These are phyloP conservation scores for Penicillium pulvis DNA, from an alignment of 495 filamentous ascomycete genomes.

Conservation along the genomic window DNA sequence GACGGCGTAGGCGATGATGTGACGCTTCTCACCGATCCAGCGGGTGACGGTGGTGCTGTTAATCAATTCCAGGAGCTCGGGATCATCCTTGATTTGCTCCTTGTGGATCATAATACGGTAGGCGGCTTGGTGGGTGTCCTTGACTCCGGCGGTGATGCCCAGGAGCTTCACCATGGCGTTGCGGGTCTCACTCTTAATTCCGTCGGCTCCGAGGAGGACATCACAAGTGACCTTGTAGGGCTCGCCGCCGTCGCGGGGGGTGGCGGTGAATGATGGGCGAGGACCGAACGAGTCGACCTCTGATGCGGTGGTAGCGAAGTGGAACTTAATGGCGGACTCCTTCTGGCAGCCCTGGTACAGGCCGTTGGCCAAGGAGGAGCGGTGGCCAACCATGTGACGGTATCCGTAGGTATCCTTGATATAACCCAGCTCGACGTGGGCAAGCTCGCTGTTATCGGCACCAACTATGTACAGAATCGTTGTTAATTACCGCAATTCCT, in stretches of 20 bases:
- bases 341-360: constrained; percentile 67
- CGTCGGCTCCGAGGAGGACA: constrained; percentile 70
- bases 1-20: constrained; percentile 85
- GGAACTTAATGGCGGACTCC: constrained; percentile 67
- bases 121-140: constrained; percentile 77
- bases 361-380: constrained; percentile 67
- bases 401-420: constrained; percentile 69
- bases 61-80: constrained; percentile 67
- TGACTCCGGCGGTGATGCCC: constrained; percentile 56
- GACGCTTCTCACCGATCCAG: constrained; percentile 76
- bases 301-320: constrained; percentile 60
- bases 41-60: constrained; percentile 68
- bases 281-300: constrained; percentile 56
- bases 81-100: constrained; percentile 64
- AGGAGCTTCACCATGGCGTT: constrained; percentile 60
- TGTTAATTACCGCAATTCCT: neutral
- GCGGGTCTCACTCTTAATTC: constrained; percentile 69
- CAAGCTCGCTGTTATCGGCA: constrained; percentile 65
- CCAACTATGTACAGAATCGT: constrained; percentile 51
- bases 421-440: constrained; percentile 67
- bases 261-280: constrained; percentile 55
- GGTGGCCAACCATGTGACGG: constrained; percentile 78
- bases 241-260: constrained; percentile 53
- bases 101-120: constrained; percentile 82
- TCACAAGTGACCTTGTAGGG: constrained; percentile 63